Evolutionary conservation across 371 early-diverging fungal species (phyloP).

Genomic region (Nematocida ausubeli): DNA sequence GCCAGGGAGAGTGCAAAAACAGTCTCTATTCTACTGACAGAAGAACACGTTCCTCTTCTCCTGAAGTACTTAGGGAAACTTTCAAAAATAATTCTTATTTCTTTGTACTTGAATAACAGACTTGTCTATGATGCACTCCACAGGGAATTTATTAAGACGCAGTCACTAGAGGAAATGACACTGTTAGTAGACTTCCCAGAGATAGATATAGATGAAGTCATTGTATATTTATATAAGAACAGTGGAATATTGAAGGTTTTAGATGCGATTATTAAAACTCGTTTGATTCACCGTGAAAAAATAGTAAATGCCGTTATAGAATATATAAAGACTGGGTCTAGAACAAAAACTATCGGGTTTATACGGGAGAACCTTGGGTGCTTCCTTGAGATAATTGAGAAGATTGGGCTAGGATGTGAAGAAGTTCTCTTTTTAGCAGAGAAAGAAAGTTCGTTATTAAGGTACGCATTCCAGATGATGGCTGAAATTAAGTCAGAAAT

Average conservation of each 20-base stretch:
- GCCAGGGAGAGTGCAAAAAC: neutral
- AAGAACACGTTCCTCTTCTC: conserved; percentile 4
- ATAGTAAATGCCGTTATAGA: conserved; percentile 21
- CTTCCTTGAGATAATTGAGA: conserved; percentile 7
- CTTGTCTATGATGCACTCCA: conserved; percentile 12
- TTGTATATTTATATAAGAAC: neutral
- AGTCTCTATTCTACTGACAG: neutral
- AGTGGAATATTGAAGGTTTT: conserved; percentile 16
- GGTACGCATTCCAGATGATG: conserved; percentile 18
- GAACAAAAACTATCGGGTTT: conserved; percentile 27
- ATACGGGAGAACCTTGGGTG: conserved; percentile 24
- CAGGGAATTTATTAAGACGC: conserved; percentile 5
- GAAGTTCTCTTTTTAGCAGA: conserved; percentile 26
- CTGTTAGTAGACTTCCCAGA: conserved; percentile 31
- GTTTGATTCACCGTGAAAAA: conserved; percentile 24
- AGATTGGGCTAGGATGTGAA: conserved; percentile 25
- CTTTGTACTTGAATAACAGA: conserved; percentile 23
- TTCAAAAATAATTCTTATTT: neutral
- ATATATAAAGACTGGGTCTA: conserved; percentile 33
- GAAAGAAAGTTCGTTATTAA: neutral
- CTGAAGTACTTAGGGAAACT: neutral
- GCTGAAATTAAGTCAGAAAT: neutral
- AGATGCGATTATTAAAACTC: conserved; percentile 4
- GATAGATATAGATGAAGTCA: conserved; percentile 19
- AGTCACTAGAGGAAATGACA: neutral